phyloP scores from a whole-genome alignment of 75 land plant genomes.

The Cunninghamia lanceolata region DNA sequence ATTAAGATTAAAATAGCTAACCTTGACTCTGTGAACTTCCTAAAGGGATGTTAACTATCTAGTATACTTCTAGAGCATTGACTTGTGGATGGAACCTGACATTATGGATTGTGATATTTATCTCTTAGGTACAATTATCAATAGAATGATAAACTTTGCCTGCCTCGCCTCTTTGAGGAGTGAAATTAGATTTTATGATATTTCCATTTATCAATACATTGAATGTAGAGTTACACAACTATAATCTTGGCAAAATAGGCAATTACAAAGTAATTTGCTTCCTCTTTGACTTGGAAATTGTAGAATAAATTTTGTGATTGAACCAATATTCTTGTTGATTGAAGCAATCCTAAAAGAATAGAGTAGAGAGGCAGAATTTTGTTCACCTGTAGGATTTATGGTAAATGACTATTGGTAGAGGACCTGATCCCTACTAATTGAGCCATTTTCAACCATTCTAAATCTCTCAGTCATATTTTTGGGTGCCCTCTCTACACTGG shows the following conservation, averaged over 20 bases:
- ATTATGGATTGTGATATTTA: conserved; percentile 39
- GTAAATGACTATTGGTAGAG: too few relatives aligned
- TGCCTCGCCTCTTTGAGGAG: conserved; percentile 17
- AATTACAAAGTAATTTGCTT: conserved; percentile 45
- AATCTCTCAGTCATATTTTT: too few relatives aligned
- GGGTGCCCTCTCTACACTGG: too few relatives aligned
- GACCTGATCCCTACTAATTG: too few relatives aligned
- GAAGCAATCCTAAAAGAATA: too few relatives aligned
- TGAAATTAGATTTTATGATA: conserved; percentile 24
- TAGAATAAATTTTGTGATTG: conserved; percentile 34
- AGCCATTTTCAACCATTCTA: too few relatives aligned
- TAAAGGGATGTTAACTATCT: conserved; percentile 38
- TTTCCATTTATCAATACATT: conserved; percentile 40
- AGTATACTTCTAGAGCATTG: conserved; percentile 58
- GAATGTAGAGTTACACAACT: conserved; percentile 32
- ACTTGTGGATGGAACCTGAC: conserved; percentile 41
- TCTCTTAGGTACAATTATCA: conserved; percentile 9
- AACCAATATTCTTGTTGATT: conserved; percentile 53
- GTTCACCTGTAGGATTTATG: too few relatives aligned
- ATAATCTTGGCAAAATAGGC: conserved; percentile 61
- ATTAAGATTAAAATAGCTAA: conserved; percentile 1
- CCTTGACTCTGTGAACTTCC: conserved; percentile 46
- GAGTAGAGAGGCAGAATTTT: too few relatives aligned
- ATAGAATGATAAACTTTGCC: conserved; percentile 14
- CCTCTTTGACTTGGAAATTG: conserved; percentile 30